Evolutionary conservation across 1,139 yeast genomes (phyloP).

Genomic region (Meyerozyma sp.): DNA sequence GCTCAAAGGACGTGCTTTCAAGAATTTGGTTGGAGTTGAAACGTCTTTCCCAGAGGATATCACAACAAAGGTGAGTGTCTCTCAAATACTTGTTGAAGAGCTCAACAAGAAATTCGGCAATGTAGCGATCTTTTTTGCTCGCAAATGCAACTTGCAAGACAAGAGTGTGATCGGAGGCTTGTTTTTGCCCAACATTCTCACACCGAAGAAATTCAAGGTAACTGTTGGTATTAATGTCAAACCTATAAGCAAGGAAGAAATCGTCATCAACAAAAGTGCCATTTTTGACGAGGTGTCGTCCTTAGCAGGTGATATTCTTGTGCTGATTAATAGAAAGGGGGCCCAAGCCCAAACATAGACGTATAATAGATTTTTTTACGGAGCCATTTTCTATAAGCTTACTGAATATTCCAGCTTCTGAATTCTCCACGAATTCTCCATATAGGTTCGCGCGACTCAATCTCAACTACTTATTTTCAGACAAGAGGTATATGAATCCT

Average conservation of each 20-base stretch:
- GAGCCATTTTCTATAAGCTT: background rate
- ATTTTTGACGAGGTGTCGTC: constrained; percentile 66
- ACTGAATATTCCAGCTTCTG: background rate
- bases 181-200: constrained; percentile 60
- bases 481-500: too few species aligned
- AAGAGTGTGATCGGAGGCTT: constrained; percentile 69
- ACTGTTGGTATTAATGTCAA: constrained; percentile 71
- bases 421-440: background rate
- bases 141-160: constrained; percentile 45
- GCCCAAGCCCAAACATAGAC: background rate
- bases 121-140: constrained; percentile 56
- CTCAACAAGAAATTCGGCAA: constrained; percentile 52
- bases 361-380: background rate
- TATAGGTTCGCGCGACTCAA: background rate
- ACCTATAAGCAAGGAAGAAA: constrained; percentile 51
- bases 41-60: constrained; percentile 43
- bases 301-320: constrained; percentile 60
- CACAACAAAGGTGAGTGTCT: constrained; percentile 48
- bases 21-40: constrained; percentile 48
- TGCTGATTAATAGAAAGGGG: constrained; percentile 4
- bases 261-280: constrained; percentile 71
- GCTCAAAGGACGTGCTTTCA: constrained; percentile 50
- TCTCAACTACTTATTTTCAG: too few species aligned
- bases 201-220: constrained; percentile 67
- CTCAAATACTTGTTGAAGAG: constrained; percentile 48